phyloP scores from a whole-genome alignment of 2,329 filamentous ascomycete genomes.

The Aspergillus melleus region DNA sequence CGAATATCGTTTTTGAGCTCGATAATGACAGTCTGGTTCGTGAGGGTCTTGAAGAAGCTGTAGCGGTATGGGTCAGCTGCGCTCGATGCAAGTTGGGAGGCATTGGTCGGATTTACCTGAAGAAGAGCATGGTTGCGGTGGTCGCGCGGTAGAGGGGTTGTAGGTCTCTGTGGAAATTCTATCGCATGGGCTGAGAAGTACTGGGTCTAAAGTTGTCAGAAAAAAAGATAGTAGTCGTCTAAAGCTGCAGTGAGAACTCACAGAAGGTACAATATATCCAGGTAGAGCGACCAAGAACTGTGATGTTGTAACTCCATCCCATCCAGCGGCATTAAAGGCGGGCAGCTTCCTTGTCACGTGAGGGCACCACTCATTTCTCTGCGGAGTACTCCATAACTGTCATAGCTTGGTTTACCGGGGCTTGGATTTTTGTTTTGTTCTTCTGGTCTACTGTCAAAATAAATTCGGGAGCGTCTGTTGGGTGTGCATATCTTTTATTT shows the following conservation, averaged over 20 bases:
- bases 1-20: constrained; percentile 99
- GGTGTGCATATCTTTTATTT: not conserved
- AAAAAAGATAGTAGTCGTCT: not conserved
- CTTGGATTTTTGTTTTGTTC: too few relatives aligned
- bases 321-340: not conserved
- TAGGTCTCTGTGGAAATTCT: not conserved
- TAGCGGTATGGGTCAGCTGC: not conserved
- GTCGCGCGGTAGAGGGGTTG: constrained; percentile 4
- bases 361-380: too few relatives aligned
- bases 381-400: too few relatives aligned
- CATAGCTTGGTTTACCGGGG: too few relatives aligned
- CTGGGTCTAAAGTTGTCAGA: not conserved
- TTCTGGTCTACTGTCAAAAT: too few relatives aligned
- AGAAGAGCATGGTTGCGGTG: constrained; percentile 51
- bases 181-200: not conserved
- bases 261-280: not conserved
- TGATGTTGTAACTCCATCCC: not conserved
- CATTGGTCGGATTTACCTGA: constrained; percentile 43
- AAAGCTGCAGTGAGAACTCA: not conserved
- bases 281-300: not conserved
- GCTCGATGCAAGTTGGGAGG: not conserved
- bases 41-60: constrained; percentile 98
- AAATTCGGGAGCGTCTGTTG: not conserved
- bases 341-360: not conserved
- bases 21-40: constrained; percentile 94